These are phyloP conservation scores for Ambrosiella xylebori DNA, from an alignment of 2,329 filamentous ascomycete species.

Conservation along the genomic window DNA sequence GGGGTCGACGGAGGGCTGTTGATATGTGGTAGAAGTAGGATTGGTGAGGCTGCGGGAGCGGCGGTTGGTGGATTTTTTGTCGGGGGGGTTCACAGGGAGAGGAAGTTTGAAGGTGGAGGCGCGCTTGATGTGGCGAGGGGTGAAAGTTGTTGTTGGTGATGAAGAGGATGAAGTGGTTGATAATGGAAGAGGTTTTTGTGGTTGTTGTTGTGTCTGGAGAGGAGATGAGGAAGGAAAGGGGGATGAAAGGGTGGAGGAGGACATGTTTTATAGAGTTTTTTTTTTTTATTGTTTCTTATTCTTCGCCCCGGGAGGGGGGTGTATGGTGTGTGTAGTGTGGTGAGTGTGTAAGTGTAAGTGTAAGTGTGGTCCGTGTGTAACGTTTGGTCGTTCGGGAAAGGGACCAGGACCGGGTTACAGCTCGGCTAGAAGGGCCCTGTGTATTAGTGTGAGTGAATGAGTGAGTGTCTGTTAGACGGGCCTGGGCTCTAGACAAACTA, in stretches of 20 bases:
- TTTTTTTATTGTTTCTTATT: neutral
- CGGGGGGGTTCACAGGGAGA: conserved; percentile 13
- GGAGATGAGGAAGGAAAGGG: neutral
- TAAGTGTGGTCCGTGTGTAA: neutral
- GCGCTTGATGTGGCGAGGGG: conserved; percentile 11
- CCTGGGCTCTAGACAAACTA: no score
- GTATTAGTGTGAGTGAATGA: no score
- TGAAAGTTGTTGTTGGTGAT: no score
- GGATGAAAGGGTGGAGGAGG: conserved; percentile 3
- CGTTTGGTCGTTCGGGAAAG: no score
- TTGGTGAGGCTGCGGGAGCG: conserved; percentile 9
- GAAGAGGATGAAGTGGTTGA: neutral
- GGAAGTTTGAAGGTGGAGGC: conserved; percentile 14
- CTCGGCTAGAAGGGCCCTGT: no score
- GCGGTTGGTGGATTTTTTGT: neutral
- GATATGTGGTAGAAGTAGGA: neutral
- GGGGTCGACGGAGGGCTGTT: conserved; percentile 9
- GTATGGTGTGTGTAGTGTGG: neutral
- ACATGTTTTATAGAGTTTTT: conserved; percentile 8
- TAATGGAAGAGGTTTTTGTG: neutral
- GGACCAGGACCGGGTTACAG: no score
- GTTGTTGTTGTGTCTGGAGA: neutral
- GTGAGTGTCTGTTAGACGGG: no score
- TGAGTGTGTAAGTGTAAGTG: neutral
- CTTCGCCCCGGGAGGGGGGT: neutral